Evolutionary conservation across 257 asterid genomes (phyloP), one percentile per base, ranked within the genome.

Genomic region (Solanum etuberosum): DNA sequence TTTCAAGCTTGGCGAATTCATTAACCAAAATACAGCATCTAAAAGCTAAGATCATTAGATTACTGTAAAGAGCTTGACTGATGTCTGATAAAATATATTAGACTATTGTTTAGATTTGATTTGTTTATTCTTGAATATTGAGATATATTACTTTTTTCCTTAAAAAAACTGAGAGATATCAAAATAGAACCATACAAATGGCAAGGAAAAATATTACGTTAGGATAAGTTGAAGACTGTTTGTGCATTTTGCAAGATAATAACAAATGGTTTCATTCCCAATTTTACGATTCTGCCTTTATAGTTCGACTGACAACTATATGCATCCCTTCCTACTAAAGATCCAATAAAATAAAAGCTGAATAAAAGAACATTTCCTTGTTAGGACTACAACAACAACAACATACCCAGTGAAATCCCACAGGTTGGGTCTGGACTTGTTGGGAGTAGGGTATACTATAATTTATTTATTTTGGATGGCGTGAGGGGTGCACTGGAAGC

Each of bases 231-330:
- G 32, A 37, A 10, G 54, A 74, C 25, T 12, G 21, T 31, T 70
- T 54, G 82, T 68, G 82, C 84, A 57, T 85, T 34, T 73, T 74
- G 87, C 77, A 42, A 86, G 88, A 82, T 73, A 51, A 67, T 61
- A 67, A 37, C 32, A 74, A 54, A 38, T 37, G 83, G 54, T 74
- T 74, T 38, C 54, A 35, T 37, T 43, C 15, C 15, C 37, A 21
- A 46, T 46, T 27, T 80, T 29, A 80, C 16, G 6, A 10, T 80
- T 43, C 27, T 80, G 37, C 27, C 27, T 80, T 80, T 43, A 27
- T 43, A 80, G 63, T 25, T 43, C 14, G 14, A 80, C 29, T 80
- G 84, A 46, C 84, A 80, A 46, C 27, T 78, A 42, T 77, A 77
- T 25, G 40, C 9, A 13, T 27, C 29, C 20, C 29, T 46, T 46